These are phyloP conservation scores for Rhamnella rubrinervis DNA, from an alignment of 331 rosid species.

Conservation along the genomic window DNA sequence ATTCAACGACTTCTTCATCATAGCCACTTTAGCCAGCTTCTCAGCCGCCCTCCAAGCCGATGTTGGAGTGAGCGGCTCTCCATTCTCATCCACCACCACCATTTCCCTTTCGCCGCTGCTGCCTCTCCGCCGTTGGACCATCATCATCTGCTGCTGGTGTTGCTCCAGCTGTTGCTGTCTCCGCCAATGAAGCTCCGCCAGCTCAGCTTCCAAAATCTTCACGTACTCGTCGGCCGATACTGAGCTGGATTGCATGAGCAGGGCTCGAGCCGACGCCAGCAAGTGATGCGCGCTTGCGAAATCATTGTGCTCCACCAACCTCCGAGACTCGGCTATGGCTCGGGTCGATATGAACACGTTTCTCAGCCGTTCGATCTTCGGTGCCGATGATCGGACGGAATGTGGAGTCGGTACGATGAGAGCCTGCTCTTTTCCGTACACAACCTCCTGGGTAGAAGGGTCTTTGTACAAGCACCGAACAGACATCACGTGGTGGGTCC, in stretches of 20 bases:
- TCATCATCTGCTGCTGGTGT: conserved; percentile 26
- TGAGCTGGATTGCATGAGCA: conserved; percentile 55
- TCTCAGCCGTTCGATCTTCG: conserved; percentile 51
- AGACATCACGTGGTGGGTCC: conserved; percentile 70
- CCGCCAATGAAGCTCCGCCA: conserved; percentile 74
- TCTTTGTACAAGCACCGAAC: conserved; percentile 78
- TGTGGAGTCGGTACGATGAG: conserved; percentile 45
- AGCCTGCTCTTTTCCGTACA: conserved; percentile 65
- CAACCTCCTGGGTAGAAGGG: conserved; percentile 68
- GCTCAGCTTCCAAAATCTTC: conserved; percentile 67
- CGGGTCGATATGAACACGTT: conserved; percentile 62
- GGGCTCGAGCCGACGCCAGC: conserved; percentile 72
- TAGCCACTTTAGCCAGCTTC: conserved; percentile 90
- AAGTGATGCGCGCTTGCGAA: conserved; percentile 69
- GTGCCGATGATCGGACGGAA: conserved; percentile 33
- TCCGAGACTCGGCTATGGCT: conserved; percentile 80
- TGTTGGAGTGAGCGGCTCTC: conserved; percentile 87
- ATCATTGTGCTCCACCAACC: conserved; percentile 58
- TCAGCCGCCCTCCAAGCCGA: conserved; percentile 99
- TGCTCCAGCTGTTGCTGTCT: conserved; percentile 49
- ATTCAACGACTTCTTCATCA: conserved; percentile 80
- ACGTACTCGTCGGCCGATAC: conserved; percentile 47
- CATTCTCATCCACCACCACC: conserved; percentile 57
- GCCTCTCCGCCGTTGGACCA: conserved; percentile 57
- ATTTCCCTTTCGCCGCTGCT: conserved; percentile 37